These are phyloP conservation scores for Breynia disticha DNA, from an alignment of 441 rosid species.

Conservation along the genomic window DNA sequence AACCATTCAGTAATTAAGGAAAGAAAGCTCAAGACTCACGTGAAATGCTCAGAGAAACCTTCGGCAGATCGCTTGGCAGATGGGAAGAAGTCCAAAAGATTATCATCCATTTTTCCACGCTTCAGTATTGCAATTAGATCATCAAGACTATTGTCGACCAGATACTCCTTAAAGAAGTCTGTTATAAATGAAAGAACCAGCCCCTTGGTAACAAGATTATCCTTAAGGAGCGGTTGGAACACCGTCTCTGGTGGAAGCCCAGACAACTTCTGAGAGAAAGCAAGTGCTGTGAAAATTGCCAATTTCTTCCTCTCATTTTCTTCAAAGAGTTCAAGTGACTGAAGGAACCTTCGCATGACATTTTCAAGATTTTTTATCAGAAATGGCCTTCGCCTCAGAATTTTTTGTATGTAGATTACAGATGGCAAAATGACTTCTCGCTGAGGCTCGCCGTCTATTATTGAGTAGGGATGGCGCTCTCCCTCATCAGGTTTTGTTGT, in stretches of 20 bases:
- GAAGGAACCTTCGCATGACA: conserved; percentile 85
- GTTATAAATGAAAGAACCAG: conserved; percentile 88
- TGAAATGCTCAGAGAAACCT: conserved; percentile 92
- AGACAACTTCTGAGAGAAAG: conserved; percentile 94
- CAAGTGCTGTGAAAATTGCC: conserved; percentile 94
- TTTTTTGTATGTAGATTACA: conserved; percentile 82
- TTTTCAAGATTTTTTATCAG: conserved; percentile 96
- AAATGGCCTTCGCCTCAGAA: conserved; percentile 80
- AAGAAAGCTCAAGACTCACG: conserved; percentile 39
- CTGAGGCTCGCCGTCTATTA: conserved; percentile 78
- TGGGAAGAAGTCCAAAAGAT: conserved; percentile 77
- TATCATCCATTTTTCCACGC: conserved; percentile 92
- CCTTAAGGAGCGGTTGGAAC: conserved; percentile 94
- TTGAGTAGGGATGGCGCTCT: conserved; percentile 82
- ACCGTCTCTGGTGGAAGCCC: conserved; percentile 97
- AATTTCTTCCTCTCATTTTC: conserved; percentile 97
- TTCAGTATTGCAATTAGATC: conserved; percentile 85
- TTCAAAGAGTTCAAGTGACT: conserved; percentile 93
- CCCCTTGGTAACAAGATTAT: conserved; percentile 96
- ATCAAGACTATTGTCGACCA: conserved; percentile 91
- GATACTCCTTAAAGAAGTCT: conserved; percentile 90
- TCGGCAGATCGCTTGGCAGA: conserved; percentile 79
- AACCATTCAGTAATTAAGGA: neutral
- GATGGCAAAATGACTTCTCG: conserved; percentile 82
- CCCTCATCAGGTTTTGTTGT: conserved; percentile 98